Base-by-base conservation (phyloP, 495 filamentous ascomycete genomes). In the Hyaloscypha finlandica region DNA sequence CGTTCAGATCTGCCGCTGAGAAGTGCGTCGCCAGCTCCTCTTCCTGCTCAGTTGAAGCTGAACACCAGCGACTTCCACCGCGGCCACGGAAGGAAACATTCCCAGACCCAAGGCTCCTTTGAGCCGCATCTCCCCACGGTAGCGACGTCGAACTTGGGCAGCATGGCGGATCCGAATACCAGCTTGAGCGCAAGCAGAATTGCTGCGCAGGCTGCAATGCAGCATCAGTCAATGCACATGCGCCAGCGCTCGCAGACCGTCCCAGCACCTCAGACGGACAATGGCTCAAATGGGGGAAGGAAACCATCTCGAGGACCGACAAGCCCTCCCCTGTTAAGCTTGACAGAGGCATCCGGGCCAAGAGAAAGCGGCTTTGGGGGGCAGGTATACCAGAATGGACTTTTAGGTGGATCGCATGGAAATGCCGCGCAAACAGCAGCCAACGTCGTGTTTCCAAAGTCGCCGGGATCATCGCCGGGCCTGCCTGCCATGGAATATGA, bases 201-300 rank as follows among this genome's bases (percentile, higher is more conserved):
- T 70, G 94, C 94, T 22, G 94, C 93, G 30, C 94, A 97, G 79
- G 87, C 94, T 22, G 93, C 93, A 30, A 94, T 97, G 87, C 90
- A 89, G 66, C 84, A 88, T 60, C 85, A 88, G 61, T 81, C 83
- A 52, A 77, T 81, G 63, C 78, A 84, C 58, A 82, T 79, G 32
- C 85, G 90, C 33, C 91, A 94, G 73, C 86, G 93, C 31, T 90
- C 91, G 14, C 88, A 89, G 70, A 92, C 88, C 1, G 80, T 87
- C 16, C 87, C 86, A 9, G 79, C 76, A 22, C 80, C 81, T 63
- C 78, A 81, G 35, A 71, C 82, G 30, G 76, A 79, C 76, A 68
- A 77, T 32, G 48, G 30, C 22, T 55, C 59, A 14, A 69, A 60
- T 37, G 69, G 70, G 11, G 59, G 32, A 45, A 59, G 66, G 29